Evolutionary conservation across 345 rosid species (phyloP), one percentile per base, ranked within the genome.

Genomic region (Adansonia digitata): DNA sequence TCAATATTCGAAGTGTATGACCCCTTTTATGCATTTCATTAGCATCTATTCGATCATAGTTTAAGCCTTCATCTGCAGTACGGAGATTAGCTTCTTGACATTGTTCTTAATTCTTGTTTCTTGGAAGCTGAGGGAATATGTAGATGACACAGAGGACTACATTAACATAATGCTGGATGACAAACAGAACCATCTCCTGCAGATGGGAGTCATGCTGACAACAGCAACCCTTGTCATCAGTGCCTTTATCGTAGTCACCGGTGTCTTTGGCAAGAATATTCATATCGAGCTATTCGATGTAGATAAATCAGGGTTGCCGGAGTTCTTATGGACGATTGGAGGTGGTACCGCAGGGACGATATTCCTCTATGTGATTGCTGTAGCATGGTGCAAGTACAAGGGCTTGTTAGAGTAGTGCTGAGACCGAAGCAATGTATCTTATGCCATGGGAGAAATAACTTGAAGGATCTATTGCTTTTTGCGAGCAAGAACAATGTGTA

Each of bases 81-180:
- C 56, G 12, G 18, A 26, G 7, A 39, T 22, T 64, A 24, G 57
- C 49, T 35, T 43, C 18, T 49, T 70, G 67, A 73, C 71, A 46
- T 73, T 63, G 67, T 71, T 73, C 67, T 77, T 74, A 71, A 60
- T 52, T 64, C n/a, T 34, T 22, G 39, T 10, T 65, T 49, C 34
- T 74, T 45, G 26, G 73, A 75, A 94, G 98, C 89, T 91, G 79
- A 82, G 97, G 87, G 97, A 92, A 80, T 94, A 91, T 4, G 97
- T 92, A 2, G 97, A 94, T 64, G 98, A 92, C 83, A 92, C 98
- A 1, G 98, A 94, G 77, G 98, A 92, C 74, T 92, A 91, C 87
- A 90, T 92, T 77, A 94, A 94, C 88, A 94, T 94, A 78, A 56
- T 93, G 99, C 84, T 95, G 43, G 98, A 93, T 72, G 98, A 91